Percentiles rank a stretch among this genome's conserved stretches.
Conservation (phyloP, 768 basidiomycete species). For the Naganishia kalamii region DNA sequence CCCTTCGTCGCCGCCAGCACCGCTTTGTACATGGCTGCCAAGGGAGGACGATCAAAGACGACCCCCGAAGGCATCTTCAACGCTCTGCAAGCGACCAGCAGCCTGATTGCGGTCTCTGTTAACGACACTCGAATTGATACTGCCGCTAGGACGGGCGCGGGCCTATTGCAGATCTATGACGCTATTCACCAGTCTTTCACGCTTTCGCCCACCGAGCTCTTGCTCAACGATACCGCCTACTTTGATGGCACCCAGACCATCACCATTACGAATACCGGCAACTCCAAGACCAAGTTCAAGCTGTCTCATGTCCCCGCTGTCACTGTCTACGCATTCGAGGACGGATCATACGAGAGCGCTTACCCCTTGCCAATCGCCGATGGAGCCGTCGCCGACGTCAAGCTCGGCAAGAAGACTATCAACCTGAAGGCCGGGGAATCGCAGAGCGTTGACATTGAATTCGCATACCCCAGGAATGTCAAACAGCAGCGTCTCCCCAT, state of each 20-base stretch:
- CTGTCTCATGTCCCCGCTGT: slow-evolving; percentile 40
- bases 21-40: slow-evolving; percentile 43
- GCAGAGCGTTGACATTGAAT: slow-evolving; percentile 48
- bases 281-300: slow-evolving; percentile 45
- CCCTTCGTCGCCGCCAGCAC: slow-evolving; percentile 43
- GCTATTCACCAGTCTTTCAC: slow-evolving; percentile 56
- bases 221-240: slow-evolving; percentile 61
- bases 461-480: slow-evolving; percentile 52
- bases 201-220: slow-evolving; percentile 56
- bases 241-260: slow-evolving; percentile 47
- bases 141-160: slow-evolving; percentile 40
- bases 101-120: slow-evolving; percentile 26
- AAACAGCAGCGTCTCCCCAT: slow-evolving; percentile 53
- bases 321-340: slow-evolving; percentile 36
- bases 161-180: slow-evolving; percentile 54
- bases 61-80: slow-evolving; percentile 29
- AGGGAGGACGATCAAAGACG: slow-evolving; percentile 27
- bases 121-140: slow-evolving; percentile 34
- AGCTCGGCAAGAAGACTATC: slow-evolving; percentile 51
- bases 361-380: slow-evolving; percentile 54
- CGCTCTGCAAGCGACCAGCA: slow-evolving; percentile 35
- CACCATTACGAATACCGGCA: slow-evolving; percentile 53
- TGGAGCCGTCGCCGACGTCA: slow-evolving; percentile 48
- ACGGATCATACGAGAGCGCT: slow-evolving; percentile 31
- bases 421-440: slow-evolving; percentile 46